A percentile compares a stretch with the other conserved stretches of the same genome.
These are phyloP conservation scores for Ajuga reptans DNA, from an alignment of 305 asterid genomes.

Conservation along the genomic window DNA sequence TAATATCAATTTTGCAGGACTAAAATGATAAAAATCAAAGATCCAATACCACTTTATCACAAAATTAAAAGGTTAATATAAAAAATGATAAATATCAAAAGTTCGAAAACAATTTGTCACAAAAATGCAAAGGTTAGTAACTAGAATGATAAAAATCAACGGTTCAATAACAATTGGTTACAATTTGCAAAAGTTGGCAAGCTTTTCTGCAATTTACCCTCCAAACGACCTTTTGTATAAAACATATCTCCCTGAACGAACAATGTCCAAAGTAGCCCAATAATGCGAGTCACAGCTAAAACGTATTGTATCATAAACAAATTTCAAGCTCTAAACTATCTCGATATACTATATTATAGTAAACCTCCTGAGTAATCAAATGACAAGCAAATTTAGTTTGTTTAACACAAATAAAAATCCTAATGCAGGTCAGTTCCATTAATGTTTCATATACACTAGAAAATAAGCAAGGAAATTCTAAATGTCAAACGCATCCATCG, in stretches of 20 bases:
- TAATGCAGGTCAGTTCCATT: conserved; percentile 5
- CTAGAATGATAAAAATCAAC: too few relatives aligned
- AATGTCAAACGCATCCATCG: neutral
- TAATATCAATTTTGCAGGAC: too few relatives aligned
- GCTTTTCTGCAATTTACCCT: too few relatives aligned
- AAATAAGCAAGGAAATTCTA: neutral
- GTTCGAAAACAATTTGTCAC: too few relatives aligned
- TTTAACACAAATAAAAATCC: neutral
- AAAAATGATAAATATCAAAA: too few relatives aligned
- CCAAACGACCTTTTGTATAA: neutral
- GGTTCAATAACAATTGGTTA: too few relatives aligned
- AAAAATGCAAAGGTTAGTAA: too few relatives aligned
- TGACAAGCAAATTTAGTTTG: neutral
- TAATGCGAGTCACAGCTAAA: neutral
- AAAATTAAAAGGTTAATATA: too few relatives aligned
- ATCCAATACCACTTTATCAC: too few relatives aligned
- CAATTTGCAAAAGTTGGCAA: too few relatives aligned
- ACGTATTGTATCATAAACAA: neutral
- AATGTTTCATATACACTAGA: neutral
- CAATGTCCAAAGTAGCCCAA: neutral
- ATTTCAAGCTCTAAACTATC: neutral
- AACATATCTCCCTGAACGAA: neutral
- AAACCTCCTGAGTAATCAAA: neutral
- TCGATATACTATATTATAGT: neutral
- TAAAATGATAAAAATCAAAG: too few relatives aligned